Conservation (phyloP, 177 flowering plant species). For the Vitis hybrid region DNA sequence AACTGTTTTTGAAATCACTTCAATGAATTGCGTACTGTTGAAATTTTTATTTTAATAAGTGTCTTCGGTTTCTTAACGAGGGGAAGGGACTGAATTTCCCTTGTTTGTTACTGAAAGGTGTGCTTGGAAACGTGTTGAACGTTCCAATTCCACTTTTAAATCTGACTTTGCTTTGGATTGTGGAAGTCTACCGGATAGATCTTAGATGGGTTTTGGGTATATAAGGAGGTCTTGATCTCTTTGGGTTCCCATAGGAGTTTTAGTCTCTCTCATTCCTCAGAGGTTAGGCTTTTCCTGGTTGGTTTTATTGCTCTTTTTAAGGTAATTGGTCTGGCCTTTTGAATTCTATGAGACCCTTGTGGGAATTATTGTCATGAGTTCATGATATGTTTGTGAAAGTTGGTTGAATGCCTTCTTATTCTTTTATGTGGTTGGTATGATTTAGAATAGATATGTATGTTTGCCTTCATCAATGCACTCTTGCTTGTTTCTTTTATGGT, state of each 20-base stretch:
- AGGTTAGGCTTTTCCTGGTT: no score
- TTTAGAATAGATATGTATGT: background rate
- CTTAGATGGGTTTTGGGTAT: conserved; percentile 16
- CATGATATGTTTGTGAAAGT: background rate
- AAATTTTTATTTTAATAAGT: background rate
- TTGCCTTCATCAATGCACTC: background rate
- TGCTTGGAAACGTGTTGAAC: conserved; percentile 27
- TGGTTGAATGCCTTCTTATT: background rate
- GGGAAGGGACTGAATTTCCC: conserved; percentile 11
- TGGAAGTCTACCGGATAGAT: conserved; percentile 14
- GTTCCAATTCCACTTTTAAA: conserved; percentile 16
- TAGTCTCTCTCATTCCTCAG: background rate
- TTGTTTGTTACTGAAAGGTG: conserved; percentile 33
- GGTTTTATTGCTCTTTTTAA: background rate
- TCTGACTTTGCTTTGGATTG: conserved; percentile 24
- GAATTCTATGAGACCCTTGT: background rate
- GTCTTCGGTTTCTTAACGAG: conserved; percentile 1
- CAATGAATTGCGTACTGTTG: background rate
- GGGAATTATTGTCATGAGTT: background rate
- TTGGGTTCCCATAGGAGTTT: background rate
- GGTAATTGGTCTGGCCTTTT: background rate
- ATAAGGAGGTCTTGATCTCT: conserved; percentile 8
- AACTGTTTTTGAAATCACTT: background rate
- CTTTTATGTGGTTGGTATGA: no score
- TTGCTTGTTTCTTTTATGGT: background rate